Evolutionary conservation across 2,329 filamentous ascomycete species (phyloP).

Genomic region (Sclerotinia minor): DNA sequence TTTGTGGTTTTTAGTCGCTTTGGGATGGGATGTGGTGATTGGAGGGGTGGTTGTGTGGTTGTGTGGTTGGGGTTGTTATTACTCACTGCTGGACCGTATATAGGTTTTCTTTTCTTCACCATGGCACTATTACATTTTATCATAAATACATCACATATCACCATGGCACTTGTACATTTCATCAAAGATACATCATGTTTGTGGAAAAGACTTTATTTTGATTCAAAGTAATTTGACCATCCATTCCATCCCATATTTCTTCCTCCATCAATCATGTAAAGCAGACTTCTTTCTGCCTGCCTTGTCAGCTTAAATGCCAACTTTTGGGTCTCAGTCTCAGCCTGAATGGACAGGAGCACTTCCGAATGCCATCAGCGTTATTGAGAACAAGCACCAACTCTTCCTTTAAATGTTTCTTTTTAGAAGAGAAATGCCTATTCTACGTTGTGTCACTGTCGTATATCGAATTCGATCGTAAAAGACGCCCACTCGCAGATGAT

Average conservation of each 20-base stretch:
- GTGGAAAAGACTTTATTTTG: slow-evolving; percentile 24
- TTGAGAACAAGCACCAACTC: slow-evolving; percentile 32
- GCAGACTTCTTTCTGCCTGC: slow-evolving; percentile 22
- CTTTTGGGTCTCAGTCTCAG: slow-evolving; percentile 29
- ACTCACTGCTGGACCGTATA: too few relatives aligned
- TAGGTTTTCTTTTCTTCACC: too few relatives aligned
- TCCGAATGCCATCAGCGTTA: slow-evolving; percentile 43
- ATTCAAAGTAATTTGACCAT: slow-evolving; percentile 16
- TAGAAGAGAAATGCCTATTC: slow-evolving; percentile 32
- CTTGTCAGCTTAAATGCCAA: slow-evolving; percentile 19
- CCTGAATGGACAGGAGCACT: slow-evolving; percentile 44
- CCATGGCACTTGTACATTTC: too few relatives aligned
- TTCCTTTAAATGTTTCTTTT: slow-evolving; percentile 29
- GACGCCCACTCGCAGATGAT: slow-evolving; percentile 37
- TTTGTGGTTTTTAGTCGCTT: too few relatives aligned
- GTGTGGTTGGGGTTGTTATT: too few relatives aligned
- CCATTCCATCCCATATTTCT: slow-evolving; percentile 14
- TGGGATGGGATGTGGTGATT: too few relatives aligned
- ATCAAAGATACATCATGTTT: not conserved
- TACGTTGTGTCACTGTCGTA: slow-evolving; percentile 24
- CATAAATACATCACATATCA: not conserved
- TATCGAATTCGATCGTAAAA: slow-evolving; percentile 25
- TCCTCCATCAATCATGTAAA: slow-evolving; percentile 25
- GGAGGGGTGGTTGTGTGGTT: too few relatives aligned
- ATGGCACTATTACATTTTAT: too few relatives aligned